These are phyloP conservation scores for Quercus bicolor DNA, from an alignment of 306 rosid species.

Conservation along the genomic window DNA sequence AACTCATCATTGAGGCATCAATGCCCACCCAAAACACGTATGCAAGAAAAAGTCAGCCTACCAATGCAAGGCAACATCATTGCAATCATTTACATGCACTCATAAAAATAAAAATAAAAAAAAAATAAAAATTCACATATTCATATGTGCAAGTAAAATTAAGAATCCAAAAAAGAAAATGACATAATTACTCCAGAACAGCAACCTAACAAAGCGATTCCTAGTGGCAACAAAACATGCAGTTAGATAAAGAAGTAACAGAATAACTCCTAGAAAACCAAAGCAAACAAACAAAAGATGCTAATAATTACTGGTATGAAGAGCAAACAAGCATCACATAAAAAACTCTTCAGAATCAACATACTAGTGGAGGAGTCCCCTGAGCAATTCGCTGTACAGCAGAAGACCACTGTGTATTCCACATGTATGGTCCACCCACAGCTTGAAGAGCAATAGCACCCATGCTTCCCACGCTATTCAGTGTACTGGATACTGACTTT, in stretches of 20 bases:
- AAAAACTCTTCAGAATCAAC: slow-evolving; percentile 24
- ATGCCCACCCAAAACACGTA: not conserved
- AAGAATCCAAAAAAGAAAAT: not conserved
- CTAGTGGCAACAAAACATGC: not conserved
- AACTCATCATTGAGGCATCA: not conserved
- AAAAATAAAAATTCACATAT: not conserved
- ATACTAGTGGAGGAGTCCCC: slow-evolving; percentile 99
- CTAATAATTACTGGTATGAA: not conserved
- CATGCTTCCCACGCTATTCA: slow-evolving; percentile 80
- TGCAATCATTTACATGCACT: not conserved
- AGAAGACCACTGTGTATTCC: slow-evolving; percentile 83
- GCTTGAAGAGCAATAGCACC: slow-evolving; percentile 87
- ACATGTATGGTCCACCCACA: slow-evolving; percentile 94
- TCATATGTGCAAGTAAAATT: not conserved
- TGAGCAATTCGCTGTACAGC: slow-evolving; percentile 87
- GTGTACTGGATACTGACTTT: slow-evolving; percentile 68
- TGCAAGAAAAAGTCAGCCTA: not conserved
- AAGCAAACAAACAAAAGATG: not conserved
- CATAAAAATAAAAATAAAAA: not conserved
- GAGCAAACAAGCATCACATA: not conserved
- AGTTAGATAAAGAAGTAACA: not conserved
- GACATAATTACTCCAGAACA: not conserved
- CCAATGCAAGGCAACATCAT: not conserved
- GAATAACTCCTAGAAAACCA: not conserved
- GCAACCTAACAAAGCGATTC: not conserved